Evolutionary conservation across 306 rosid species (phyloP), one percentile per base, ranked within the genome.

Genomic region (Begonia peltatifolia): DNA sequence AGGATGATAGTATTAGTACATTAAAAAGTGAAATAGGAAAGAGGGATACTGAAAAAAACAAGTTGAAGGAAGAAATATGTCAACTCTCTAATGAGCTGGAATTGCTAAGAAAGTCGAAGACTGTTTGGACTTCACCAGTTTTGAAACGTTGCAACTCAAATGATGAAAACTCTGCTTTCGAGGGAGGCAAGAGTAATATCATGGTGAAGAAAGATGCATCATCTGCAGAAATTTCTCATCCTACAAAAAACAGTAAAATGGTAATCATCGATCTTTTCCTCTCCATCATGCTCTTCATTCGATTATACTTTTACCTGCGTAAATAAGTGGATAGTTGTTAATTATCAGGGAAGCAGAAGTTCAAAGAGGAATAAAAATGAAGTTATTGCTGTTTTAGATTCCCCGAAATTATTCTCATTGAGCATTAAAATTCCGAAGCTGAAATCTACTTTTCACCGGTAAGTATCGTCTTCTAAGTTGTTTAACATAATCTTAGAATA

Each of bases 351-450:
- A 51, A 50, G 46, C 30, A 64, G 53, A 63, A 47, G 74, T 46
- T 68, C 55, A 51, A 88, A 88, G 82, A 80, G 93, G 79, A 77
- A 84, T 61, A 68, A 53, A 41, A 53, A 42, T 12, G 58, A 68
- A 9, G 72, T n/a, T 52, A 36, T 41, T 63, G 61, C 0, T 71
- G 36, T 51, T 44, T 44, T n/a, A 44, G 48, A n/a, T 11, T 68
- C 84, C 42, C 87, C 92, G 14, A 84, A 77, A 55, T 67, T 84
- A 61, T 81, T 88, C 74, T 59, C 93, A n/a, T 63, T 86, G 52
- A 23, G 65, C 55, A 81, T 88, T 65, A 84, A 74, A 78, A 80
- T 82, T 75, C 96, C 93, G 46, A 88, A 88, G 69, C 51, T 88
- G 72, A 88, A 82, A 30, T 30, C 8, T 30, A 5, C 38, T 30